These are phyloP conservation scores for Rhodotorula toruloides DNA, from an alignment of 768 basidiomycete genomes.

Conservation along the genomic window DNA sequence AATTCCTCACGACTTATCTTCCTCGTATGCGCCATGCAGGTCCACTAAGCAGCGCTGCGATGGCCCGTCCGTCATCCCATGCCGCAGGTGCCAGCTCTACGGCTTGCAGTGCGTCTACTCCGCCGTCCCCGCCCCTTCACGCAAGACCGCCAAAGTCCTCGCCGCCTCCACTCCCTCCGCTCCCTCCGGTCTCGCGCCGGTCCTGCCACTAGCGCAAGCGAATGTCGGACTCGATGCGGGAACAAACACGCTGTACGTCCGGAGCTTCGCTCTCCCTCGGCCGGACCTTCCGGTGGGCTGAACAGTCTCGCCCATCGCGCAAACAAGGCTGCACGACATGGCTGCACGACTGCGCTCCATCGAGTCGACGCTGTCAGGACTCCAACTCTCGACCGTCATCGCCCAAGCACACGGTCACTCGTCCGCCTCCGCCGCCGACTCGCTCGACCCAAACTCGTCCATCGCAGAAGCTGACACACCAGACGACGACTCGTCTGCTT, in stretches of 20 bases:
- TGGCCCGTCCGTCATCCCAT: background rate
- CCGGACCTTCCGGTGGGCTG: too few species aligned
- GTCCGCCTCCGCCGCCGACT: background rate
- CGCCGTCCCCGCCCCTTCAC: background rate
- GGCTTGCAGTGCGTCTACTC: constrained; percentile 3
- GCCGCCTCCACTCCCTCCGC: background rate
- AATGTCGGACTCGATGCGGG: background rate
- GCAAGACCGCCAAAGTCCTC: background rate
- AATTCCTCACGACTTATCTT: background rate
- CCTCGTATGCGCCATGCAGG: background rate
- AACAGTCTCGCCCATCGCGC: background rate
- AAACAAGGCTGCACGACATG: background rate
- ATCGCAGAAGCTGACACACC: too few species aligned
- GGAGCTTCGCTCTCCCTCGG: too few species aligned
- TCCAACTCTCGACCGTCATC: background rate
- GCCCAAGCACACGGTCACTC: background rate
- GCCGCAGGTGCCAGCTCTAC: constrained; percentile 12
- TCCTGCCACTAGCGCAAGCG: background rate
- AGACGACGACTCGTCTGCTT: background rate
- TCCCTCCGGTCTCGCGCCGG: background rate
- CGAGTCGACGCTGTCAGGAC: constrained; percentile 3
- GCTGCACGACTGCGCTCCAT: constrained; percentile 7
- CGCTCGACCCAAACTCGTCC: background rate
- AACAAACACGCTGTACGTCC: background rate
- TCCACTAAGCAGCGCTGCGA: constrained; percentile 1